A percentile compares a stretch with the other conserved stretches of the same genome.
phyloP scores from a whole-genome alignment of 192 early-diverging fungal genomes.

The Gryganskiella cystojenkinii region DNA sequence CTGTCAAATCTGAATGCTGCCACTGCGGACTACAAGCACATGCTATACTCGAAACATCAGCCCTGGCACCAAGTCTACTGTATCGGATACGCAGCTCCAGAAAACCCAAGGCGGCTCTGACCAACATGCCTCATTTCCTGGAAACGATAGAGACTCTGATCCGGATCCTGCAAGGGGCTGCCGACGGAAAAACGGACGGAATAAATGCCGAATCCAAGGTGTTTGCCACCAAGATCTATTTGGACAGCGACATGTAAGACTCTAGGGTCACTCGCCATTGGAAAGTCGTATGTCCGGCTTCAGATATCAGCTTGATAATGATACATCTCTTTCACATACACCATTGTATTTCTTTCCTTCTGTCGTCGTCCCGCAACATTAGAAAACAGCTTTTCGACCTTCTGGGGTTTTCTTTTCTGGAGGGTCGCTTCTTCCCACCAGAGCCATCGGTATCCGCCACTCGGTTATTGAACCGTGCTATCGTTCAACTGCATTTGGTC shows the following conservation, averaged over 20 bases:
- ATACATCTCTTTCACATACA: too few relatives aligned
- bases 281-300: neutral
- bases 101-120: neutral
- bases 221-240: constrained; percentile 41
- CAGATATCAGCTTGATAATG: too few relatives aligned
- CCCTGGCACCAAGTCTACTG: constrained; percentile 17
- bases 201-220: constrained; percentile 45
- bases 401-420: constrained; percentile 31
- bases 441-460: constrained; percentile 8
- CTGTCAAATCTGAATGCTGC: constrained; percentile 21
- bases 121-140: constrained; percentile 8
- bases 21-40: constrained; percentile 20
- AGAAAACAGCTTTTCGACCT: constrained; percentile 38
- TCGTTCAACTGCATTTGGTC: constrained; percentile 29
- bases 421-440: constrained; percentile 25
- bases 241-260: constrained; percentile 50
- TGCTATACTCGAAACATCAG: constrained; percentile 7
- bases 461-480: constrained; percentile 11
- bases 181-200: constrained; percentile 3
- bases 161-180: constrained; percentile 11
- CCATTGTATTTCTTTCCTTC: too few relatives aligned
- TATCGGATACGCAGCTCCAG: constrained; percentile 12
- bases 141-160: constrained; percentile 23
- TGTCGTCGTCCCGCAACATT: too few relatives aligned
- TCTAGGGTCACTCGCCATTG: neutral